Conservation (phyloP, 768 basidiomycete species). For the Mycena pura region DNA sequence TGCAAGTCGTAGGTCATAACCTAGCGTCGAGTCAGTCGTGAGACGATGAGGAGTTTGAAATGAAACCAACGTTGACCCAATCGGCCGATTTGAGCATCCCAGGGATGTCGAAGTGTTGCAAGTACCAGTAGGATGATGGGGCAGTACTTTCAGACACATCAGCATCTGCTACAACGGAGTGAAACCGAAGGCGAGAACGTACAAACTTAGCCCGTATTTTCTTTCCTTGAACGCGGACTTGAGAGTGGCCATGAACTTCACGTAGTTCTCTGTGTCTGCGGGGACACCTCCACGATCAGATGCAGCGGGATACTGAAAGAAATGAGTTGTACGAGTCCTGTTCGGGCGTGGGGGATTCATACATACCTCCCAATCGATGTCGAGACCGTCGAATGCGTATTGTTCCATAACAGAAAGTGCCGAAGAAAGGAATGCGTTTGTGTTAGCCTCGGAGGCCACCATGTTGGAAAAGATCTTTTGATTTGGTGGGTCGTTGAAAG, state of each 20-base stretch:
- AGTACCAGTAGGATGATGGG: conserved; percentile 10
- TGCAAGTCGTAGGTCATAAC: too few relatives aligned
- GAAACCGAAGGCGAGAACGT: too few relatives aligned
- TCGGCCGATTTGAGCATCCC: too few relatives aligned
- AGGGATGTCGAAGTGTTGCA: too few relatives aligned
- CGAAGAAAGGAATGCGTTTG: conserved; percentile 24
- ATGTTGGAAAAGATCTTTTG: conserved; percentile 31
- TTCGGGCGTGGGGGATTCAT: neutral
- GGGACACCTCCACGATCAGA: conserved; percentile 30
- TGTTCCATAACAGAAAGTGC: conserved; percentile 24
- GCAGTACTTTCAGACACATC: too few relatives aligned
- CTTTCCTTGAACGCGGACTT: neutral
- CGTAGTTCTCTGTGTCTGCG: neutral
- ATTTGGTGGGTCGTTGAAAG: conserved; percentile 34
- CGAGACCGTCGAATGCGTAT: conserved; percentile 35
- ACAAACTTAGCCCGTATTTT: neutral
- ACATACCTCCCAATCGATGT: conserved; percentile 25
- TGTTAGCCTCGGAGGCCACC: conserved; percentile 25
- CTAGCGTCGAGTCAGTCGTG: too few relatives aligned
- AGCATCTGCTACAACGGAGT: too few relatives aligned
- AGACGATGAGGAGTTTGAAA: too few relatives aligned
- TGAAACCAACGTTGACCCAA: conserved; percentile 7
- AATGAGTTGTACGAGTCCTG: conserved; percentile 6
- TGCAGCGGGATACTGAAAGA: conserved; percentile 5
- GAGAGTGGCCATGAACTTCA: conserved; percentile 2